Base-by-base conservation (phyloP, 2,329 filamentous ascomycete species). In the Endoconidiophora laricicola region DNA sequence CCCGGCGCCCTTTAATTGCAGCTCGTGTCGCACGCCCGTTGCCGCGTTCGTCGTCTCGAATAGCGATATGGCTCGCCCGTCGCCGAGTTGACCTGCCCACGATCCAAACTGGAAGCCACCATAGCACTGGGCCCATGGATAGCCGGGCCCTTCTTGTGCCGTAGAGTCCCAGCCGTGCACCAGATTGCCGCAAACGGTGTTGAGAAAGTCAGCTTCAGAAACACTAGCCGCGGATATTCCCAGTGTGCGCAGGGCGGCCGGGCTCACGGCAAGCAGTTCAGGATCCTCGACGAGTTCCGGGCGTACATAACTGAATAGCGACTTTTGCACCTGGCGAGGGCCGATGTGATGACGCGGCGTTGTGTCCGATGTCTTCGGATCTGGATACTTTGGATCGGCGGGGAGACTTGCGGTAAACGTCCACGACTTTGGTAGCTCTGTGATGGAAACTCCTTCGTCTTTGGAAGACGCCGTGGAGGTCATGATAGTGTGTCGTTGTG, bases 81-180 rank as follows among this genome's bases (percentile, higher is more conserved):
- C 91, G 40, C 91, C 91, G 1, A 98, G 76, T 64, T 98, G 91
- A 4, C 91, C 88, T 3, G 91, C 91, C 90, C 90, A 98, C 56
- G 83, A 79, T 4, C 91, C 91, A 61, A 81, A 79, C 60, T 79
- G 73, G 60, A 74, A 78, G 51, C 90, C 90, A 52, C 91, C 91
- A 63, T 98, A 98, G 67, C 91, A 96, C 66, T 98, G 91, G 29
- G 91, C 88, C 91, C 91, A 98, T 0, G 91, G 90, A 62, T 98
- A 98, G 41, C 91, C 79, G 4, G 46, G 37, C 18, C 83, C 82
- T 52, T 78, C 68, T 22, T 67, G 62, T 56, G 70, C 72, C 52
- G 78, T 73, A 52, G 82, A 75, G 55, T 86, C 75, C 76, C 83
- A 84, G 46, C 87, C 90, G 50, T 83, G 76, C 12, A 95, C 73